Evolutionary conservation across 257 asterid genomes (phyloP), one percentile per base, ranked within the genome.

Genomic region (Solanum piurae): DNA sequence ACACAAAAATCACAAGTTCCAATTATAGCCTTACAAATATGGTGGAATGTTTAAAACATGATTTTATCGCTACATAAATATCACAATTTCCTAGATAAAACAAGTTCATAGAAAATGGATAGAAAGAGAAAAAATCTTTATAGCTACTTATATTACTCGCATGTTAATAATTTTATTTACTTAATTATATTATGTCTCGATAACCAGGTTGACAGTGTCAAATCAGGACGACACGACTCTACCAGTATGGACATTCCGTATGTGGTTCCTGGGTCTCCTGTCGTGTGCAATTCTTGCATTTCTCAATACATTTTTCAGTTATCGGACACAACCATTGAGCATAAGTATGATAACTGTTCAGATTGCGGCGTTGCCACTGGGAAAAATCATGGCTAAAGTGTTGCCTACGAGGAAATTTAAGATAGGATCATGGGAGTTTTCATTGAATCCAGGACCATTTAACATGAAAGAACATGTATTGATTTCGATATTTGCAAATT

Each of bases 201-300:
- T 0, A 6, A 42, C 0, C 62, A 80, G 69, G 29, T 25, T 84
- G 55, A 84, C 76, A 7, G 86, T 84, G 5, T 64, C 86, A 36
- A 84, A 33, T 25, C 3, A 58, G 0, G 86, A 84, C 16, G 86
- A 84, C 3, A 73, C 86, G 1, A 84, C 36, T 0, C 55, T 84
- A 11, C 75, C 86, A 23, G 86, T 84, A 58, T 84, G 86, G 76
- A 84, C 86, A 58, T 84, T 84, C 6, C 86, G 86, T 7, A 84
- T 84, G 86, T 84, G 86, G 86, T 84, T 60, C 75, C 86, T 84
- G 5, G 86, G 86, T 21, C 9, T 84, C 49, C n/a, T 84, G 0
- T 84, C 86, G 9, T 60, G 86, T 64, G 75, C 23, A 21, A 23
- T 60, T 25, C 86, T 84, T 3, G 72, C 86, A 84, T 84, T 84